Percentiles rank a stretch among this genome's conserved stretches.
phyloP scores from a whole-genome alignment of 495 filamentous ascomycete genomes.

The Penicillium antarcticum region DNA sequence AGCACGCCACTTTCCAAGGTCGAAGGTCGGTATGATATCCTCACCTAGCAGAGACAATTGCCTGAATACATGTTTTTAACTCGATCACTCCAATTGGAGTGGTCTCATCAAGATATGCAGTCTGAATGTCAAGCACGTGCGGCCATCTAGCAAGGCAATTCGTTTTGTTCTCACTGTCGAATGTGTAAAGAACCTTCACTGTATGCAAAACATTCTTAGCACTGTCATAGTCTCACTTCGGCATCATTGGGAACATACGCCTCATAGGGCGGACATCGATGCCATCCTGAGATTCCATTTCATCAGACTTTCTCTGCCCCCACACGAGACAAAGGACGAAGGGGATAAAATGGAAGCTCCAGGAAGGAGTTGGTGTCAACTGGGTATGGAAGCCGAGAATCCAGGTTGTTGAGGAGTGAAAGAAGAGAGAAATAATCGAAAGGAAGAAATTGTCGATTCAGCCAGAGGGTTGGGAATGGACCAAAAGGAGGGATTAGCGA shows the following conservation, averaged over 20 bases:
- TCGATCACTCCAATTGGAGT: conserved; percentile 84
- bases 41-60: conserved; percentile 71
- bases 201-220: conserved; percentile 15
- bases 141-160: conserved; percentile 91
- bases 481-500: conserved; percentile 7
- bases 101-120: conserved; percentile 72
- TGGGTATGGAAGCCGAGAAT: neutral
- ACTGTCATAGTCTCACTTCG: neutral
- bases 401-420: conserved; percentile 1
- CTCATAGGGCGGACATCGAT: conserved; percentile 54
- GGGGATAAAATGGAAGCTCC: neutral
- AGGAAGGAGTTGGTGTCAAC: neutral
- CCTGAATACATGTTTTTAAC: conserved; percentile 84
- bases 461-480: conserved; percentile 9
- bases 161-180: conserved; percentile 84
- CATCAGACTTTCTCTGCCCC: conserved; percentile 25
- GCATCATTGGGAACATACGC: conserved; percentile 31
- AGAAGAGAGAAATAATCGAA: neutral
- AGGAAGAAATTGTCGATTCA: conserved; percentile 4
- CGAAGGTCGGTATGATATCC: conserved; percentile 10
- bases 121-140: conserved; percentile 74
- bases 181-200: conserved; percentile 95
- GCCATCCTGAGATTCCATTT: conserved; percentile 51
- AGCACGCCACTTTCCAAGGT: conserved; percentile 9
- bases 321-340: conserved; percentile 23